Base-by-base conservation (phyloP, 192 early-diverging fungal species). In the Mortierella antarctica region DNA sequence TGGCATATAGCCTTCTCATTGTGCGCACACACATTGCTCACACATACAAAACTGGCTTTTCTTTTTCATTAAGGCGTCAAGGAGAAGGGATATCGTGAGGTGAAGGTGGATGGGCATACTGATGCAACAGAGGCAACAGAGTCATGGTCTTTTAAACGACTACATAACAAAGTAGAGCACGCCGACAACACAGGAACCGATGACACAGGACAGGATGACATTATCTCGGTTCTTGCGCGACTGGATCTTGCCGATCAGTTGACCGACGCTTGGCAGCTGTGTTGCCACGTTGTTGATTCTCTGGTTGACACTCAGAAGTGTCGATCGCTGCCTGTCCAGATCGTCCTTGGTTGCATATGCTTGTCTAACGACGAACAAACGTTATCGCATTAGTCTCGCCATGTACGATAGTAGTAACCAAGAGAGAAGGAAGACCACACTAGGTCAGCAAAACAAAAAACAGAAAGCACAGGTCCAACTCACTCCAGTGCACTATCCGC, bases 401-500 rank as follows among this genome's bases (percentile, higher is more conserved):
- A 41, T 46, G 7, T 7, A 20, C 15, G 8, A 23, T 13, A 50
- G 21, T n/a, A 53, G 11, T 57, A 17, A 41, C 61, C 8, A 67
- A 55, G 17, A 54, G 39, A 21, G n/a, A 57, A 23, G 17, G 45
- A 44, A 41, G 31, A 9, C 31, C 23, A 14, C 23, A 52, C 13
- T 46, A 53, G 48, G 12, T 18, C 8, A 39, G 44, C 2, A 61
- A 40, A 11, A 57, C 10, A 48, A 48, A 21, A 47, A 55, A 9
- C 45, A 49, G 40, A 18, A 17, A 13, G 20, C 46, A 20, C 40
- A 53, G n/a, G 49, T 51, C 39, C 12, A 20, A 75, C 85, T 73
- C 92, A 93, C 91, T 95, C 91, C 41, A 95, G 84, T 31, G 95
- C 88, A 74, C 86, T 91, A 72, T 95, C 93, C 8, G 92, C 91